Evolutionary conservation across 116 monocot genomes (phyloP), one percentile per base, ranked within the genome.

Genomic region (Phalaenopsis hybrid): DNA sequence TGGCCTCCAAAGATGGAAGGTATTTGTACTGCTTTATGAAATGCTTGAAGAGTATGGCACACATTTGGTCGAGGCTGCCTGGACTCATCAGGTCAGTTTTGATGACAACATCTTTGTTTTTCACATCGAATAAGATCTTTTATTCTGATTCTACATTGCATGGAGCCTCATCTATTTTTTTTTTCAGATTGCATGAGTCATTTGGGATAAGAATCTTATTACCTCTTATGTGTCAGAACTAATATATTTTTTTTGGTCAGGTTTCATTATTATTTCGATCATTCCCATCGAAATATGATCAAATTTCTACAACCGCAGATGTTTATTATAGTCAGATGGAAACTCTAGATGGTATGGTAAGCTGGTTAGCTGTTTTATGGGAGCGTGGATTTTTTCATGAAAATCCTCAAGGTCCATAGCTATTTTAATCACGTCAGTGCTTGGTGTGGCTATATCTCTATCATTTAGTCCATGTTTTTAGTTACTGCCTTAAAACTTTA

Each of bases 21-120:
- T 89, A 44, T 96, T 96, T 49, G 15, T 94, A 57, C 83, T 96
- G 61, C 85, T 96, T 8, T 96, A 94, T 82, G 96, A 96, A 75
- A 96, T 92, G 92, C 94, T 96, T 76, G 94, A 96, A 80, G 96
- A 96, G 82, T 96, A 96, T 83, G 94, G 92, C 23, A 94, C 96
- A 78, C 96, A 96, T 86, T 87, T 96, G 83, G 94, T 96, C 79
- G 96, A 96, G 82, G 94, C 96, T 82, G 96, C 94, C 81, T 96
- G 96, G 96, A 88, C 88, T 63, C 91, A 94, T 84, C 94, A 94
- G 91, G 94, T 94, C 5, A 79, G 74, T 72, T 63, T 72, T 72
- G 67, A 65, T 8, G 61, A 61, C 61, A 23, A 7, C 21, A 23
- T 65, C 23, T 23, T 65, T 1, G 23, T 2, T 21, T 65, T 65